phyloP scores from a whole-genome alignment of 768 basidiomycete genomes.

The Pluteus cervinus region DNA sequence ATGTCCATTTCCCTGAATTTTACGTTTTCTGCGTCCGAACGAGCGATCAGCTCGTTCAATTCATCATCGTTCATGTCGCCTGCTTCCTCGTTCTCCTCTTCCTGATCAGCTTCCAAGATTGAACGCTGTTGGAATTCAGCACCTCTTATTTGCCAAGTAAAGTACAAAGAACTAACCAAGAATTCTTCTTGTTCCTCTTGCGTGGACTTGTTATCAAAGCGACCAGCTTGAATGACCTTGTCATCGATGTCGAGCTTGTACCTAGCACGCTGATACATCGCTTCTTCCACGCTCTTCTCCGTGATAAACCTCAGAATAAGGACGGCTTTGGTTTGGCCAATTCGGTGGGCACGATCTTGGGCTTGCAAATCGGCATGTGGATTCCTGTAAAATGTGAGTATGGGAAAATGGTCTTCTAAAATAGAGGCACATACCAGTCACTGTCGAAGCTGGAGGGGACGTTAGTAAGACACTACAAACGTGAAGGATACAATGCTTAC shows the following conservation, averaged over 20 bases:
- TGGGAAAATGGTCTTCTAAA: neutral
- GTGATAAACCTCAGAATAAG: conserved; percentile 96
- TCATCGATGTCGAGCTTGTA: conserved; percentile 98
- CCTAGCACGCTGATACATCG: conserved; percentile 91
- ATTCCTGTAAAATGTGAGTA: conserved; percentile 52
- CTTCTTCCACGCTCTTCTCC: conserved; percentile 97
- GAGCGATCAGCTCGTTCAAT: conserved; percentile 87
- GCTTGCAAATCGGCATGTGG: conserved; percentile 99
- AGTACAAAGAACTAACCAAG: conserved; percentile 41
- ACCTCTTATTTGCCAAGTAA: too few relatives aligned
- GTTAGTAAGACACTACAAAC: conserved; percentile 5
- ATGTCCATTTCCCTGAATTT: conserved; percentile 82
- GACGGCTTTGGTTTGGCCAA: conserved; percentile 97
- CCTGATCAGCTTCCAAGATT: conserved; percentile 84
- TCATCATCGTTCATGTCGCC: conserved; percentile 94
- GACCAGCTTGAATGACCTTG: conserved; percentile 98
- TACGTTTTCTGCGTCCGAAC: conserved; percentile 69
- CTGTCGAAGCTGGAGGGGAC: conserved; percentile 57
- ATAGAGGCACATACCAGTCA: conserved; percentile 45
- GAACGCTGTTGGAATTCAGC: conserved; percentile 53
- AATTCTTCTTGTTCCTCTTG: conserved; percentile 97
- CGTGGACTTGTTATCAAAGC: conserved; percentile 97
- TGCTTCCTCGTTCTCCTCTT: conserved; percentile 84
- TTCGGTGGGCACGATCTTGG: conserved; percentile 99
- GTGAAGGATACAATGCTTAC: conserved; percentile 35